Evolutionary conservation across 441 rosid species (phyloP), one percentile per base, ranked within the genome.

Genomic region (Rhodomyrtus psidioides): DNA sequence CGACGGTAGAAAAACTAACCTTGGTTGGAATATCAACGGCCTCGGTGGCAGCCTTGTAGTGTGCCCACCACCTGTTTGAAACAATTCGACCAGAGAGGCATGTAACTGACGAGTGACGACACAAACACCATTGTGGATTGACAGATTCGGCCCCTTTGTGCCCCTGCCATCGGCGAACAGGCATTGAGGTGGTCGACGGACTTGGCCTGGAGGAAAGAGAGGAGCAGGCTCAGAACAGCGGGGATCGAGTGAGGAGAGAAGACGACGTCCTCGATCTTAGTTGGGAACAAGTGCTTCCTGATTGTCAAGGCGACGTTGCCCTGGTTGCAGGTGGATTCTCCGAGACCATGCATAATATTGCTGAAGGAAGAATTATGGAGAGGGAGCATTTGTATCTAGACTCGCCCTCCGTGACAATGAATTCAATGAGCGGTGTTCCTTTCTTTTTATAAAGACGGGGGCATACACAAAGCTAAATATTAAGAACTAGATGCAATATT

Each of bases 221-320:
- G 98, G 88, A 97, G 91, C 58, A 94, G 81, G 89, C 95, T 88
- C 34, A 95, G 94, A 51, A 95, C 85, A 26, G 92, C 93, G 87
- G 94, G 94, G 90, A 94, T 90, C 55, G 96, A 97, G n/a, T 91
- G 92, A 54, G 99, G 98, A 28, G 98, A 95, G 92, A 94, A 93
- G 83, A 95, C 92, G 14, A 91, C 88, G 91, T 15, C 88, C 55
- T 89, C 88, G 60, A 94, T 92, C 76, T 89, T 88, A 54, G 90
- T 86, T 54, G 87, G 74, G 83, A 92, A 86, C 1, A 94, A 81
- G 59, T 88, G 89, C 89, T 87, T 91, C 5, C 92, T 82, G 19
- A 96, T 87, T 21, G 59, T 60, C 81, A 95, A 82, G 7, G 95
- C 89, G 81, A 92, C 92, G 54, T 91, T 89, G 87, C 91, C 95